Base-by-base conservation (phyloP, 192 early-diverging fungal species). In the Coemansia sp. region DNA sequence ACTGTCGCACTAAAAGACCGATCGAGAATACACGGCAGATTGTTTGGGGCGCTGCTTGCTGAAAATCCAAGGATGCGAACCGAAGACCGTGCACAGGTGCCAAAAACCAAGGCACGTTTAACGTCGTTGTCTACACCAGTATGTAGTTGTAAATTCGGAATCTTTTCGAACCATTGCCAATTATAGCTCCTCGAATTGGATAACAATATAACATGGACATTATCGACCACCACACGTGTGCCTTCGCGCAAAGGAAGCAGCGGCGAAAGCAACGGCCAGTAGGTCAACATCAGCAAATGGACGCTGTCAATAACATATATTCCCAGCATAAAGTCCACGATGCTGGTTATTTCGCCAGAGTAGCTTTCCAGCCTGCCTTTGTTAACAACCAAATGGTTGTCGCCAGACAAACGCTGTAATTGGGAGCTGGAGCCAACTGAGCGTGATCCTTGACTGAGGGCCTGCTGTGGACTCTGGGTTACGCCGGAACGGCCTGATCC, bases 81-180 rank as follows among this genome's bases (percentile, higher is more conserved):
- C n/a, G 70, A 66, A 12, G 73, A 66, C 14, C 70, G 66, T 14
- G 78, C 51, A 24, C 78, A 81, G 3, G 78, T 73, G 36, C 78
- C 73, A 66, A 81, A 81, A 2, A 69, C 64, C 10, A 81, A 66
- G 2, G 34, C 52, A 2, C 63, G 62, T 12, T 51, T 62, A 53
- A 66, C 44, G 18, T 61, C 51, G 0, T 11, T 20, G 35, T 36
- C 39, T 20, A 39, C 21, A 23, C 35, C 48, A 11, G 34, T 20
- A 16, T 26, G 62, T 30, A 8, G 11, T 5, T 65, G 46, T 10
- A 70, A 58, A 8, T 16, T 46, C 16, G 51, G 16, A 3, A 58
- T 49, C 20, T 53, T 60, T n/a, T 66, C 45, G 26, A 81, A 35
- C 78, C 78, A 81, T 52, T 38, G 46, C 78, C 78, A 81, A 45